Base-by-base conservation (phyloP, 1,284 basidiomycete species). In the Rugosomyces carneus region DNA sequence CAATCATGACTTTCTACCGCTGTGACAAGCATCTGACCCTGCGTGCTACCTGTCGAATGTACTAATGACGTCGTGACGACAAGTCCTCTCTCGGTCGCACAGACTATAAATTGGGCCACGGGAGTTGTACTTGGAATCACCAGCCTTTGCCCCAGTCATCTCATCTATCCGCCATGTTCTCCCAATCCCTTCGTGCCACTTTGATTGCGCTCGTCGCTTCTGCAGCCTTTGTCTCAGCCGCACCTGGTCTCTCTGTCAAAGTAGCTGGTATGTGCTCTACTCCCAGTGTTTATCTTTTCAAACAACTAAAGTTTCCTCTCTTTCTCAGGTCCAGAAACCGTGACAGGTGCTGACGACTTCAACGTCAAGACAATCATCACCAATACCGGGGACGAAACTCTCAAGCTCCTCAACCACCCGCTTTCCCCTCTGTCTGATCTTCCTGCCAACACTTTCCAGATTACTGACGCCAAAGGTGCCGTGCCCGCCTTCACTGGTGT, bases 371-470 rank as follows among this genome's bases (percentile, higher is more conserved):
- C 71, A 11, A 70, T 67, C 36, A 44, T 75, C 49, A 67, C 63
- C 50, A 75, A 76, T 65, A 73, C 69, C 43, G 72, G 73, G 44
- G 63, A 68, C 39, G 70, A 73, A 58, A 68, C 67, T 47, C 50
- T 75, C 45, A 71, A 68, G 54, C 55, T 75, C 42, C 60, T 75
- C 48, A 73, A 73, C 50, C 67, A 76, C 58, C 73, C 73, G 24
- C 57, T 60, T 23, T 59, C 67, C n/a, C 56, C 67, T 15, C 61
- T 76, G 32, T 64, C 64, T 40, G 62, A 62, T 40, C 50, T 71
- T 43, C 67, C 71, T 21, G 66, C 72, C 23, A 54, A 76, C 50
- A 67, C 69, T 31, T 76, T 75, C 59, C 42, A 47, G 48, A 69
- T 76, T 56, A 61, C 58, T 37, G 60, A 64, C 43, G 58, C 59